phyloP scores from a whole-genome alignment of 805 yeast genomes.

The Barnettozyma salicaria region DNA sequence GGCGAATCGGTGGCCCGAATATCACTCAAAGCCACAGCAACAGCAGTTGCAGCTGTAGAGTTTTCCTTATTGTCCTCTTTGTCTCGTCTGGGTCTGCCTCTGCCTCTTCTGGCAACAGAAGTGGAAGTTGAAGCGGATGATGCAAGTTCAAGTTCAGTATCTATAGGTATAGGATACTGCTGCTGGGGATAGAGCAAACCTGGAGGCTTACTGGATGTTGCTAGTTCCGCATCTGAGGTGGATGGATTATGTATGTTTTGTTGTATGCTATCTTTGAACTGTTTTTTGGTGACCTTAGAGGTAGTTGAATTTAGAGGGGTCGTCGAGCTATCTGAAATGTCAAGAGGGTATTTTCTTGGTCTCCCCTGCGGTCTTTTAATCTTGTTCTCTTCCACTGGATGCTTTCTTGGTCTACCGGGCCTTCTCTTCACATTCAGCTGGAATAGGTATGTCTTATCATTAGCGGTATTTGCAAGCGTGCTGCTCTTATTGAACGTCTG shows the following conservation, averaged over 20 bases:
- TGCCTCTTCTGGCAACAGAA: slow-evolving; percentile 9
- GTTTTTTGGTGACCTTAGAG: slow-evolving; percentile 5
- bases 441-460: slow-evolving; percentile 17
- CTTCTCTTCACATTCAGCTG: slow-evolving; percentile 31
- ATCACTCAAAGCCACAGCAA: no score
- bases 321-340: slow-evolving; percentile 4
- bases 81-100: slow-evolving; percentile 18
- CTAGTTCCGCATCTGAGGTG: slow-evolving; percentile 1
- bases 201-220: background rate
- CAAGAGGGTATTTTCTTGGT: slow-evolving; percentile 24
- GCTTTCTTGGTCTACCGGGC: slow-evolving; percentile 47
- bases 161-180: slow-evolving; percentile 5
- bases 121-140: no score
- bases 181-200: background rate
- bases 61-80: background rate
- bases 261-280: background rate
- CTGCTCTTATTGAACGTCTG: slow-evolving; percentile 16
- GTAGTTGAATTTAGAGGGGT: background rate
- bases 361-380: slow-evolving; percentile 27
- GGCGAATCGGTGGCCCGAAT: no score
- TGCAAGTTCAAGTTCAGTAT: slow-evolving; percentile 6
- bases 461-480: slow-evolving; percentile 1
- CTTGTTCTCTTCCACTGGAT: slow-evolving; percentile 41
- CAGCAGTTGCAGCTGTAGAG: slow-evolving; percentile 2
- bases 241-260: background rate